phyloP scores from a whole-genome alignment of 495 filamentous ascomycete genomes.

The Trichocladium antarcticum region DNA sequence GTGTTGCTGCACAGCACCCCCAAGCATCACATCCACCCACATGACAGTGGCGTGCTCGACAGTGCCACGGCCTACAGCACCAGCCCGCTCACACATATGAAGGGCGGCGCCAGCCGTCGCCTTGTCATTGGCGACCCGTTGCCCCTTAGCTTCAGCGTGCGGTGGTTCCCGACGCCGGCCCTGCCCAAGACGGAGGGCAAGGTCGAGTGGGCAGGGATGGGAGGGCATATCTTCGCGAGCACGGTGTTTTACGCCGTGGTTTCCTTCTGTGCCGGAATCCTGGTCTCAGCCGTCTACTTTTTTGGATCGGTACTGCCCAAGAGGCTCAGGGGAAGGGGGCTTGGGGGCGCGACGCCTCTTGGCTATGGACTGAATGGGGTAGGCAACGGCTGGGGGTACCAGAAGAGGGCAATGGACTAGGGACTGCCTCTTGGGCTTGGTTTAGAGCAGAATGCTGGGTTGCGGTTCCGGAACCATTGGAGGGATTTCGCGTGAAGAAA shows the following conservation, averaged over 20 bases:
- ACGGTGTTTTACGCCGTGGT: conserved; percentile 54
- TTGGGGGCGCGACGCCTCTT: conserved; percentile 46
- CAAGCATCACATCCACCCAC: conserved; percentile 42
- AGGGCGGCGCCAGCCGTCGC: conserved; percentile 41
- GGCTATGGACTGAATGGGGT: conserved; percentile 37
- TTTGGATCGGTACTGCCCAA: conserved; percentile 51
- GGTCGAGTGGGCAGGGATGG: conserved; percentile 50
- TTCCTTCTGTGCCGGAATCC: conserved; percentile 44
- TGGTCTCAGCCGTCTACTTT: conserved; percentile 49
- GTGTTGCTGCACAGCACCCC: conserved; percentile 68
- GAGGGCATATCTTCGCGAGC: conserved; percentile 54
- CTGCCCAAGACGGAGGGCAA: conserved; percentile 47
- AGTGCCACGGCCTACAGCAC: conserved; percentile 78
- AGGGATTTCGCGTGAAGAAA: not conserved
- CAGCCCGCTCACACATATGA: conserved; percentile 53
- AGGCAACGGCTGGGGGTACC: conserved; percentile 46
- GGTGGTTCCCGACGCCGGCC: conserved; percentile 70
- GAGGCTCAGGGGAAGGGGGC: conserved; percentile 35
- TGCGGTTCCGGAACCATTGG: not conserved
- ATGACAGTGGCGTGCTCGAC: conserved; percentile 62
- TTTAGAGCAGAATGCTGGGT: not conserved
- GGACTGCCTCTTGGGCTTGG: not conserved
- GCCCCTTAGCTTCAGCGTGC: conserved; percentile 65
- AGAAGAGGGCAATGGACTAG: conserved; percentile 36
- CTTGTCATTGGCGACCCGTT: conserved; percentile 82